phyloP scores from a whole-genome alignment of 1,284 basidiomycete genomes.

The Mrakiaceae sp. region DNA sequence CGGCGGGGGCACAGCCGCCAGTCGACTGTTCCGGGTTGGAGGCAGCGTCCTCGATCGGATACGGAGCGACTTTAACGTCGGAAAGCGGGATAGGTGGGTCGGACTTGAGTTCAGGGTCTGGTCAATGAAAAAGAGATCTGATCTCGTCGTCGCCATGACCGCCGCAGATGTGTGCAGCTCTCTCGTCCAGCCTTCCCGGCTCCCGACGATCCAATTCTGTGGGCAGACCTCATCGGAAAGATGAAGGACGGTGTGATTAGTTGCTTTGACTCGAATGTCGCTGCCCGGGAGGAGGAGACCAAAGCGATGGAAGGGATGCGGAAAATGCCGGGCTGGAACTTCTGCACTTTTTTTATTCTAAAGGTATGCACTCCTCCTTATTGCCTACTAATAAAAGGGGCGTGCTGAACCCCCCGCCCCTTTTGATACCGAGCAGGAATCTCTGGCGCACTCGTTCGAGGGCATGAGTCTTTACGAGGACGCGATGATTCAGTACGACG shows the following conservation, averaged over 20 bases:
- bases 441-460: slow-evolving; percentile 81
- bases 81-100: slow-evolving; percentile 72
- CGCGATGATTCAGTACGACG: slow-evolving; percentile 76
- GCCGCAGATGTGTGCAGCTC: slow-evolving; percentile 62
- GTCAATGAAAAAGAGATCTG: slow-evolving; percentile 18
- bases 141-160: slow-evolving; percentile 19
- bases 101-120: neutral
- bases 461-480: slow-evolving; percentile 83
- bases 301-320: slow-evolving; percentile 73
- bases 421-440: slow-evolving; percentile 53
- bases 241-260: slow-evolving; percentile 76
- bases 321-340: slow-evolving; percentile 89
- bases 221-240: slow-evolving; percentile 79
- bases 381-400: neutral
- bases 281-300: slow-evolving; percentile 75
- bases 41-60: slow-evolving; percentile 81
- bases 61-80: slow-evolving; percentile 79
- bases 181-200: slow-evolving; percentile 31
- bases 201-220: slow-evolving; percentile 64
- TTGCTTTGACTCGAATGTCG: slow-evolving; percentile 69
- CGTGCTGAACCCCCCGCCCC: neutral
- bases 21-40: slow-evolving; percentile 67
- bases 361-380: slow-evolving; percentile 48
- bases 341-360: slow-evolving; percentile 86
- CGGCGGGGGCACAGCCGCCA: slow-evolving; percentile 37